A percentile compares a stretch with the other conserved stretches of the same genome.
phyloP scores from a whole-genome alignment of 176 grass and related monocot species.

The Phoenix roebelenii region DNA sequence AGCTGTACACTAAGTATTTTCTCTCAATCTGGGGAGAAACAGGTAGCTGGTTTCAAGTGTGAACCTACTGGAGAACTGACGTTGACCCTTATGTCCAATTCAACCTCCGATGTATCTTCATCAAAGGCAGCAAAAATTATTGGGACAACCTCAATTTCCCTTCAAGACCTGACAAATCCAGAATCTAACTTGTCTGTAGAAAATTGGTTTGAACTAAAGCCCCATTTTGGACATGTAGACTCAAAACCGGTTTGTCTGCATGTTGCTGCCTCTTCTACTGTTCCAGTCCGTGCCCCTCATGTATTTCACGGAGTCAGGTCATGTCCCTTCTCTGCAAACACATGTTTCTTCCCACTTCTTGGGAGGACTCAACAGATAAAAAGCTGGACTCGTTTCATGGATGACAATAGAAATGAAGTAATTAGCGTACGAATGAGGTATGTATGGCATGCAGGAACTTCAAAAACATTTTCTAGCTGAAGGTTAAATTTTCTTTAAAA shows the following conservation, averaged over 20 bases:
- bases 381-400: conserved; percentile 41
- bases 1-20: conserved; percentile 43
- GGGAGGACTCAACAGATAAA: conserved; percentile 27
- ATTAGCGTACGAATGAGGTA: conserved; percentile 77
- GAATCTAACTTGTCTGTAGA: conserved; percentile 64
- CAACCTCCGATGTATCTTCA: conserved; percentile 12
- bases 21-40: conserved; percentile 38
- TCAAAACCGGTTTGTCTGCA: conserved; percentile 37
- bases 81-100: conserved; percentile 50
- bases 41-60: conserved; percentile 52
- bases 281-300: conserved; percentile 27
- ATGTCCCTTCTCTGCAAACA: conserved; percentile 37
- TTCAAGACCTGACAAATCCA: conserved; percentile 49
- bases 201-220: conserved; percentile 73
- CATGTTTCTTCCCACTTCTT: conserved; percentile 36
- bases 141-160: conserved; percentile 60
- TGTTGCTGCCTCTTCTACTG: conserved; percentile 59
- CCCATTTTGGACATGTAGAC: conserved; percentile 25
- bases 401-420: conserved; percentile 54
- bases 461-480: not conserved
- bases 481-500: too few relatives aligned
- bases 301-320: conserved; percentile 45
- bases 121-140: conserved; percentile 39
- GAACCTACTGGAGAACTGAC: conserved; percentile 62
- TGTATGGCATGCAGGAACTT: not conserved